Percentiles rank a stretch among this genome's conserved stretches.
Evolutionary conservation across 495 filamentous ascomycete species (phyloP).

Genomic region (Cercophora sp.): DNA sequence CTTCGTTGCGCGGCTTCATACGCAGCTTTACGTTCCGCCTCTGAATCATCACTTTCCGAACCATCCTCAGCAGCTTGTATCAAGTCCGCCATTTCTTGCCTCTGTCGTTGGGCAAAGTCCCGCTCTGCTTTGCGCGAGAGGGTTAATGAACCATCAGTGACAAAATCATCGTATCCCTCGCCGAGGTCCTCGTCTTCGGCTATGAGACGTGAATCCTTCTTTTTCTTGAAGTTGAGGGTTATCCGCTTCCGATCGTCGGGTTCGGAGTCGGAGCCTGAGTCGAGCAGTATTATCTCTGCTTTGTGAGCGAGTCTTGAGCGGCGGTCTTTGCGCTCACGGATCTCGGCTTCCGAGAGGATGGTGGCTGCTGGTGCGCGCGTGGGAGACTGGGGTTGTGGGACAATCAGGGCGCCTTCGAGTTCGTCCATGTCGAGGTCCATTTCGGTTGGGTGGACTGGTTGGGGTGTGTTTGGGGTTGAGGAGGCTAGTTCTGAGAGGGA

Average conservation of each 20-base stretch:
- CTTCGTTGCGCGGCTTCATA: conserved; percentile 87
- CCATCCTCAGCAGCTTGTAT: conserved; percentile 74
- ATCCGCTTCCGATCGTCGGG: conserved; percentile 35
- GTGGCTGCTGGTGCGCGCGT: conserved; percentile 12
- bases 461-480: conserved; percentile 76
- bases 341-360: conserved; percentile 81
- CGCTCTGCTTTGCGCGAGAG: conserved; percentile 76
- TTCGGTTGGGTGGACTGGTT: conserved; percentile 41
- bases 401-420: conserved; percentile 54
- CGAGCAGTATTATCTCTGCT: conserved; percentile 72
- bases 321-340: conserved; percentile 86
- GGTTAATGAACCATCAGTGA: conserved; percentile 76
- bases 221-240: conserved; percentile 46
- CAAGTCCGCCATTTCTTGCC: conserved; percentile 74
- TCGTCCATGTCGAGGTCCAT: conserved; percentile 51
- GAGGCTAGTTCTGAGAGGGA: conserved; percentile 79
- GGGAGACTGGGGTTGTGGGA: conserved; percentile 32
- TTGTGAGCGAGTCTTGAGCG: conserved; percentile 74
- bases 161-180: conserved; percentile 91
- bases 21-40: conserved; percentile 73
- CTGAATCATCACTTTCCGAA: conserved; percentile 63
- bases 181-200: conserved; percentile 90
- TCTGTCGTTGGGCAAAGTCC: conserved; percentile 62
- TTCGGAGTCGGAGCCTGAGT: conserved; percentile 48
- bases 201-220: conserved; percentile 67